Conservation (phyloP, 257 asterid species). For the Nicotiana knightiana region DNA sequence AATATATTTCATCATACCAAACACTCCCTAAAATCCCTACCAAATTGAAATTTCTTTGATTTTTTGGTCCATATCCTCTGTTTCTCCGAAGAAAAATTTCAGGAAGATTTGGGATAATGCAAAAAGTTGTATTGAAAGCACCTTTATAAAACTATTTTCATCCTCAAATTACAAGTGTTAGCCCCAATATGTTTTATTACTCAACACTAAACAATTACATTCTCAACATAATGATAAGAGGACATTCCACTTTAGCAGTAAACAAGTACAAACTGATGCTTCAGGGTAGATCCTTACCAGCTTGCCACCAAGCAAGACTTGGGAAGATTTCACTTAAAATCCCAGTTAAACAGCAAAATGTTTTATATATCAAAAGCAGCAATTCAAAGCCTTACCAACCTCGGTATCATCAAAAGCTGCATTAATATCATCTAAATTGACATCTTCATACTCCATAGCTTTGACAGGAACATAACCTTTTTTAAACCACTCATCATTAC, state of each 20-base stretch:
- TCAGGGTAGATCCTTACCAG: background rate
- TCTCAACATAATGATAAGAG: background rate
- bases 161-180: background rate
- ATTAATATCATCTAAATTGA: constrained; percentile 90
- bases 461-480: constrained; percentile 66
- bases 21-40: background rate
- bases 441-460: constrained; percentile 72
- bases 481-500: constrained; percentile 90
- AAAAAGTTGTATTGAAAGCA: background rate
- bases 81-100: background rate
- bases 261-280: background rate
- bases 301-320: background rate
- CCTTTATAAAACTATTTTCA: background rate
- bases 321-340: background rate
- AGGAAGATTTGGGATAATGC: background rate
- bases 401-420: constrained; percentile 97
- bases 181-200: background rate
- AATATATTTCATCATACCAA: background rate
- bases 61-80: background rate
- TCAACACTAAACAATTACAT: background rate
- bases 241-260: background rate
- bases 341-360: background rate
- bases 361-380: background rate
- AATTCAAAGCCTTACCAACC: constrained; percentile 42
- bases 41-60: background rate